These are phyloP conservation scores for Clarkia xantiana DNA, from an alignment of 345 rosid genomes.

Conservation along the genomic window DNA sequence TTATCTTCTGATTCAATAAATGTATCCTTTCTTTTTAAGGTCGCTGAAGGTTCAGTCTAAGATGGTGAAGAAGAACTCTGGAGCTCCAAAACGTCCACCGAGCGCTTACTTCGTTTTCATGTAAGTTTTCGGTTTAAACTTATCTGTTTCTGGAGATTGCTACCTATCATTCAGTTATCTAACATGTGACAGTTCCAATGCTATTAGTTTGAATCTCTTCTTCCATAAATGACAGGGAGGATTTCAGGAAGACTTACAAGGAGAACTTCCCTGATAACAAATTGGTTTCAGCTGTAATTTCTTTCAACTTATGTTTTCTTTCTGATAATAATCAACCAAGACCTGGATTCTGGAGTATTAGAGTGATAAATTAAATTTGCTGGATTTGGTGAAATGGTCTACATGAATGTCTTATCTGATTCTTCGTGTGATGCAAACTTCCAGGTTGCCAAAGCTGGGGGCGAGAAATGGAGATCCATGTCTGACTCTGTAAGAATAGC, in stretches of 20 bases:
- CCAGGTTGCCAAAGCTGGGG: constrained; percentile 32
- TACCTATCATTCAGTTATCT: neutral
- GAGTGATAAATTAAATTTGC: no score
- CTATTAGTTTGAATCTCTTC: neutral
- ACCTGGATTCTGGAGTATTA: no score
- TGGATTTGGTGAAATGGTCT: no score
- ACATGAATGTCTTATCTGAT: no score
- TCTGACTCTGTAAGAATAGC: constrained; percentile 17
- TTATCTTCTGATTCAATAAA: neutral
- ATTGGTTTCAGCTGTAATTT: constrained; percentile 4
- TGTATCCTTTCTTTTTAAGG: neutral
- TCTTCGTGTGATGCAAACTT: neutral
- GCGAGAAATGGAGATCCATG: constrained; percentile 31
- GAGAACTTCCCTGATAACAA: constrained; percentile 10
- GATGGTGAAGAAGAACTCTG: constrained; percentile 4
- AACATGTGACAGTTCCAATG: neutral
- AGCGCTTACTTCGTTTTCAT: constrained; percentile 10
- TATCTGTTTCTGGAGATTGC: neutral
- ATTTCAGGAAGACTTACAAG: constrained; percentile 10
- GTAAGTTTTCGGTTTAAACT: neutral
- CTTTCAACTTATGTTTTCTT: neutral
- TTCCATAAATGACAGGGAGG: constrained; percentile 4
- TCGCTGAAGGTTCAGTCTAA: constrained; percentile 5
- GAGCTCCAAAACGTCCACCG: constrained; percentile 11
- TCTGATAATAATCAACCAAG: no score